Conservation (phyloP, 208 protist species). For the Tetramitus jugosus region DNA sequence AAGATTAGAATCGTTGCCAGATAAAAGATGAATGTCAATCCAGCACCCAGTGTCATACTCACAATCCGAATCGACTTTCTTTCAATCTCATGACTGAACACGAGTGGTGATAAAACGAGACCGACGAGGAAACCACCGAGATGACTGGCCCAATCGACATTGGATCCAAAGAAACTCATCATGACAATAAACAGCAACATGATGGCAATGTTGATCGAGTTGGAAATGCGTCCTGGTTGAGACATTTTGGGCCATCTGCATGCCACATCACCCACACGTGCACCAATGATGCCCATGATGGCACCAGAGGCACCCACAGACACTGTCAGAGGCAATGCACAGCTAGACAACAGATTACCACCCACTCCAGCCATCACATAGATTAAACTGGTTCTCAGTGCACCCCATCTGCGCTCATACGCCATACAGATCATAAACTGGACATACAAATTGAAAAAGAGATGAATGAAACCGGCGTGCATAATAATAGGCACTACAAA, state of each 20-base stretch:
- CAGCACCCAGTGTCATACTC: too few species aligned
- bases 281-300: slow-evolving; percentile 12
- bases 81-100: neutral
- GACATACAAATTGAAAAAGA: neutral
- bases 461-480: neutral
- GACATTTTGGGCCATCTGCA: too few species aligned
- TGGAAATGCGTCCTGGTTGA: too few species aligned
- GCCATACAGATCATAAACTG: neutral
- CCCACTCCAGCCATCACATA: slow-evolving; percentile 6
- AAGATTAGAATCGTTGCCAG: too few species aligned
- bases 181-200: too few species aligned
- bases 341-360: neutral
- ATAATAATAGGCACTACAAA: neutral
- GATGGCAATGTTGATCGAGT: too few species aligned
- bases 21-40: too few species aligned
- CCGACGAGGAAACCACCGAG: neutral
- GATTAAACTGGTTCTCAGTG: neutral
- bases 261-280: too few species aligned
- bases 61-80: too few species aligned
- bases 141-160: slow-evolving; percentile 3
- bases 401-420: neutral
- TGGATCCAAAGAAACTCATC: too few species aligned
- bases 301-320: slow-evolving; percentile 12
- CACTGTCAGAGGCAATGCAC: neutral
- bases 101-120: neutral